These are phyloP conservation scores for Sporothrix luriei DNA, from an alignment of 2,329 filamentous ascomycete genomes.

Conservation along the genomic window DNA sequence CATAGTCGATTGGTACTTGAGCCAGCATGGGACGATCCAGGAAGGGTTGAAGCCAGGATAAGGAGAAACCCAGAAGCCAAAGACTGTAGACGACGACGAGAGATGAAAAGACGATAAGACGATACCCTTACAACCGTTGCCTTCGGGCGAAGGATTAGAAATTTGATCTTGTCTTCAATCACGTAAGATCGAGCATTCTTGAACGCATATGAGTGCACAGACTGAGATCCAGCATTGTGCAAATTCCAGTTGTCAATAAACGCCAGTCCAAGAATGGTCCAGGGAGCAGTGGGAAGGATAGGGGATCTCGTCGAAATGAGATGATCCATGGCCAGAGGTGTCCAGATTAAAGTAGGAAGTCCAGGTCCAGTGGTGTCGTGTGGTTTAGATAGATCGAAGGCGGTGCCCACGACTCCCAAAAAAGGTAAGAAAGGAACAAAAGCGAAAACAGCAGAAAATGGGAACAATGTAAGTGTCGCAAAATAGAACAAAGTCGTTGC, in stretches of 20 bases:
- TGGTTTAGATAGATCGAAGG: background rate
- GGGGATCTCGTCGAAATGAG: background rate
- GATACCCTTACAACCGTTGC: constrained; percentile 1
- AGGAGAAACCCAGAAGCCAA: background rate
- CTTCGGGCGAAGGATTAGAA: constrained; percentile 8
- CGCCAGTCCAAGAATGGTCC: constrained; percentile 1
- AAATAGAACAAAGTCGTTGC: background rate
- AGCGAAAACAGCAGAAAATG: no score
- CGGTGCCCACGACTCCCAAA: background rate
- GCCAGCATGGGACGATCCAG: background rate
- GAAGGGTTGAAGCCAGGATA: background rate
- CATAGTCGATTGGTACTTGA: background rate
- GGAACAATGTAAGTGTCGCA: background rate
- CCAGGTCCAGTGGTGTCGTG: constrained; percentile 19
- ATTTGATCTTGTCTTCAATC: constrained; percentile 10
- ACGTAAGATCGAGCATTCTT: background rate
- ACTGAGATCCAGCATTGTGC: background rate
- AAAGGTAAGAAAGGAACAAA: background rate
- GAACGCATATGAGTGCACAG: background rate
- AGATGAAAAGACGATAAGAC: background rate
- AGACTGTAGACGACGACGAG: constrained; percentile 1
- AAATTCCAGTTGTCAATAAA: background rate
- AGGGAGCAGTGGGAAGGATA: background rate
- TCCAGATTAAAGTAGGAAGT: background rate
- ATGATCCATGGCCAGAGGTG: background rate